Evolutionary conservation across 345 rosid genomes (phyloP).

Genomic region (Diplotaxis tenuifolia): DNA sequence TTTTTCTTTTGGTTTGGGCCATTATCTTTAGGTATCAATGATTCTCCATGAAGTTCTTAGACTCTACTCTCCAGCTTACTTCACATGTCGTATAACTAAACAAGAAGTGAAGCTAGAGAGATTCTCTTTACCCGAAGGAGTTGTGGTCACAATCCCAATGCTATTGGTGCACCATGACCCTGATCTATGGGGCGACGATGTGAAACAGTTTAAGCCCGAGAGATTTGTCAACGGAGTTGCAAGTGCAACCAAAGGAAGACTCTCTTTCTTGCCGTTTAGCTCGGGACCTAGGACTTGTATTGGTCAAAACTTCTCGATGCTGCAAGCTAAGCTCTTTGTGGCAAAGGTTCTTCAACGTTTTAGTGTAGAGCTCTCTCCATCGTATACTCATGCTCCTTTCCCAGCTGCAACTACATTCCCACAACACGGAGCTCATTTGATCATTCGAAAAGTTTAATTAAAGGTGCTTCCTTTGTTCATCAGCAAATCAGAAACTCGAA

Average conservation of each 20-base stretch:
- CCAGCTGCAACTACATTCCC: constrained; percentile 42
- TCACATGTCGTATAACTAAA: constrained; percentile 34
- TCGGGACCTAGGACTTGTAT: constrained; percentile 54
- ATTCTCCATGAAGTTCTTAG: constrained; percentile 39
- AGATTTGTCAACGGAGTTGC: constrained; percentile 36
- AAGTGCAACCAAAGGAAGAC: constrained; percentile 45
- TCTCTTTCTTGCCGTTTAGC: constrained; percentile 48
- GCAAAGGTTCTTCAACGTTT: constrained; percentile 44
- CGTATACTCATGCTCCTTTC: constrained; percentile 53
- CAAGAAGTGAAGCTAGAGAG: constrained; percentile 41
- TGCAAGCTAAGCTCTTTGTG: constrained; percentile 49
- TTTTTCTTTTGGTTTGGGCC: neutral
- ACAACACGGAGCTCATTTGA: constrained; percentile 46
- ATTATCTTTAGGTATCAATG: constrained; percentile 35
- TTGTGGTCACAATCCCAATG: constrained; percentile 39
- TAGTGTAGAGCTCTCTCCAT: constrained; percentile 46
- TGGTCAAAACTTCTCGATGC: constrained; percentile 49
- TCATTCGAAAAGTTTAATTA: constrained; percentile 32
- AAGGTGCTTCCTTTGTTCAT: neutral
- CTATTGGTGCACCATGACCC: constrained; percentile 40
- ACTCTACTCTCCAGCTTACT: constrained; percentile 39
- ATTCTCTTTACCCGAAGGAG: constrained; percentile 38
- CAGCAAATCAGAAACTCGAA: constrained; percentile 1
- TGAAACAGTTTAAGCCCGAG: constrained; percentile 41
- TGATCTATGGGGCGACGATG: constrained; percentile 46